A percentile compares a stretch with the other conserved stretches of the same genome.
These are phyloP conservation scores for Russula foetens DNA, from an alignment of 768 basidiomycete genomes.

Conservation along the genomic window DNA sequence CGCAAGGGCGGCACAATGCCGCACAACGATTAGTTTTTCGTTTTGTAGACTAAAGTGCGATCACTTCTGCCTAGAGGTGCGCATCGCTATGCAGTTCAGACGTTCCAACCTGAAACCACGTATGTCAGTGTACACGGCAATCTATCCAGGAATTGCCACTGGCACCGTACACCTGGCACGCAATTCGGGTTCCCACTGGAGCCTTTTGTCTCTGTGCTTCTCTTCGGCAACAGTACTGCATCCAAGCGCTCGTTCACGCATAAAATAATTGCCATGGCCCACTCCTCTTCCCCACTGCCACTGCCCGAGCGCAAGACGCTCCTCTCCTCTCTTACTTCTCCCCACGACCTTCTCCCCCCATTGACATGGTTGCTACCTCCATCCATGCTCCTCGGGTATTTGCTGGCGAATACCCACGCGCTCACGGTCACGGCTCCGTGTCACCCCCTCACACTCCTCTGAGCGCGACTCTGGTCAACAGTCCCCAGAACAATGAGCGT, in stretches of 20 bases:
- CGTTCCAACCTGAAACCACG: too few species aligned
- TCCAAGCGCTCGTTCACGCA: background rate
- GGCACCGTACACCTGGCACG: too few species aligned
- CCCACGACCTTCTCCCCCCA: too few species aligned
- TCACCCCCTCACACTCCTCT: background rate
- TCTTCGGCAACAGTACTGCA: background rate
- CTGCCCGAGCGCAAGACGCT: slow-evolving; percentile 1
- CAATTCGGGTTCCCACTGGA: background rate
- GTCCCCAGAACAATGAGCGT: background rate
- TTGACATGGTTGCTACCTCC: slow-evolving; percentile 1
- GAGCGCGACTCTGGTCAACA: slow-evolving; percentile 4
- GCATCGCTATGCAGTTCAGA: too few species aligned
- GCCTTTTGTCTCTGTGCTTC: background rate
- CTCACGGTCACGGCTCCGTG: background rate
- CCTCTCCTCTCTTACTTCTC: background rate
- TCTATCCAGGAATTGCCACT: too few species aligned
- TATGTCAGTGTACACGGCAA: too few species aligned
- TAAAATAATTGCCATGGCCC: background rate
- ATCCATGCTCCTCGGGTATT: slow-evolving; percentile 1
- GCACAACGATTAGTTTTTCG: too few species aligned
- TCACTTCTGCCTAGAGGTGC: too few species aligned
- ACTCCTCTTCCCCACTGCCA: background rate
- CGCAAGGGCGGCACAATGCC: too few species aligned
- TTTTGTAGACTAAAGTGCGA: too few species aligned
- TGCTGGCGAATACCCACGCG: slow-evolving; percentile 9